phyloP scores from a whole-genome alignment of 495 filamentous ascomycete species.

The Astrothelium subdiscretum region DNA sequence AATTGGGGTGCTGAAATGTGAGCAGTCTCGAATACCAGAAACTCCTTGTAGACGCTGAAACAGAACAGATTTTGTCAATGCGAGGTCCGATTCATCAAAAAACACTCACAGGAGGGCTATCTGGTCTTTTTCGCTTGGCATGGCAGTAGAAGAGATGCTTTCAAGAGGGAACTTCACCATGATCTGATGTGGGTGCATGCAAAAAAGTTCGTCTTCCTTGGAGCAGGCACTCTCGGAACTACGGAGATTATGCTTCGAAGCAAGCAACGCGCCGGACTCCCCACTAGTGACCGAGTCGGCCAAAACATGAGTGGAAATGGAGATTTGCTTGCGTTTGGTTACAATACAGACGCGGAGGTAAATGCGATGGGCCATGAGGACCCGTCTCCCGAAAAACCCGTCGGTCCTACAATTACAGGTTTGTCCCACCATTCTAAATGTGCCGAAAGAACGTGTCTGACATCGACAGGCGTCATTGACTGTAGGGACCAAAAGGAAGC shows the following conservation, averaged over 20 bases:
- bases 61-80: slow-evolving; percentile 47
- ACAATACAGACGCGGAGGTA: slow-evolving; percentile 43
- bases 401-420: slow-evolving; percentile 54
- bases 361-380: slow-evolving; percentile 44
- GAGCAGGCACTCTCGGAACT: slow-evolving; percentile 48
- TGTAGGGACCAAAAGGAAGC: slow-evolving; percentile 43
- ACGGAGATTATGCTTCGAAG: slow-evolving; percentile 58
- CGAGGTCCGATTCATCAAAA: slow-evolving; percentile 54
- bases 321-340: slow-evolving; percentile 53
- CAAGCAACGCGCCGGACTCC: slow-evolving; percentile 45
- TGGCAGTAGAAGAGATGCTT: slow-evolving; percentile 44
- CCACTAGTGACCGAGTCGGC: slow-evolving; percentile 46
- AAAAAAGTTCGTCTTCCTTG: slow-evolving; percentile 47
- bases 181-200: slow-evolving; percentile 62
- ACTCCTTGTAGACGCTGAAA: neutral
- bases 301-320: slow-evolving; percentile 58
- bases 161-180: slow-evolving; percentile 43
- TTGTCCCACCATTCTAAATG: neutral
- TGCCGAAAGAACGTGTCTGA: neutral
- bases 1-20: slow-evolving; percentile 63
- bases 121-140: slow-evolving; percentile 57
- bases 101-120: slow-evolving; percentile 42
- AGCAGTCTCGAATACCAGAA: neutral
- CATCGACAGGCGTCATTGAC: slow-evolving; percentile 40
- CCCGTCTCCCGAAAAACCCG: slow-evolving; percentile 38